Conservation (phyloP, 106 monocot species). For the Allium fistulosum region DNA sequence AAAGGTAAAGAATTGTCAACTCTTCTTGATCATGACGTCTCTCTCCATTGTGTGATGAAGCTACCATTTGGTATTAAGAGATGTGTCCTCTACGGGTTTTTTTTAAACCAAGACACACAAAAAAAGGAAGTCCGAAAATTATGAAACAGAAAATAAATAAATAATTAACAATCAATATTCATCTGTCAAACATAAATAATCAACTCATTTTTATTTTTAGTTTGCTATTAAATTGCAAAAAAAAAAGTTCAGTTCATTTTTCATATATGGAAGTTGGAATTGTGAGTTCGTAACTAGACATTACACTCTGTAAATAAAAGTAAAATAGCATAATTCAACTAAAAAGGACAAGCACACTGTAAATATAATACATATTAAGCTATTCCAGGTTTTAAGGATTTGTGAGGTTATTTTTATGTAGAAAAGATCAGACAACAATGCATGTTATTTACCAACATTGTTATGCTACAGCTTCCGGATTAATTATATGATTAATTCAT, state of each 20-base stretch:
- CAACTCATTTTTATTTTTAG: neutral
- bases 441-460: too few relatives aligned
- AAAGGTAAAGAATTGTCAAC: neutral
- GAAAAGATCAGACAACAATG: too few relatives aligned
- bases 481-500: too few relatives aligned
- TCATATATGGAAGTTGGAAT: neutral
- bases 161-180: neutral
- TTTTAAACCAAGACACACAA: neutral
- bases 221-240: neutral
- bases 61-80: too few relatives aligned
- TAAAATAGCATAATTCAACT: neutral
- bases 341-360: neutral
- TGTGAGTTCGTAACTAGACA: neutral
- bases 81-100: too few relatives aligned
- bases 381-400: too few relatives aligned
- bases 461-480: too few relatives aligned
- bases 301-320: neutral
- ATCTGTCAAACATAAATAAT: slow-evolving; percentile 2
- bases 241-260: neutral
- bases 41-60: too few relatives aligned
- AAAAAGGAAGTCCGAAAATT: neutral
- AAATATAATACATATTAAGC: too few relatives aligned
- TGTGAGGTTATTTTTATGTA: too few relatives aligned
- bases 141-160: neutral
- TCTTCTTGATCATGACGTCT: too few relatives aligned